Conservation (phyloP, 179 eudicot species). For the Monotropa hypopitys region DNA sequence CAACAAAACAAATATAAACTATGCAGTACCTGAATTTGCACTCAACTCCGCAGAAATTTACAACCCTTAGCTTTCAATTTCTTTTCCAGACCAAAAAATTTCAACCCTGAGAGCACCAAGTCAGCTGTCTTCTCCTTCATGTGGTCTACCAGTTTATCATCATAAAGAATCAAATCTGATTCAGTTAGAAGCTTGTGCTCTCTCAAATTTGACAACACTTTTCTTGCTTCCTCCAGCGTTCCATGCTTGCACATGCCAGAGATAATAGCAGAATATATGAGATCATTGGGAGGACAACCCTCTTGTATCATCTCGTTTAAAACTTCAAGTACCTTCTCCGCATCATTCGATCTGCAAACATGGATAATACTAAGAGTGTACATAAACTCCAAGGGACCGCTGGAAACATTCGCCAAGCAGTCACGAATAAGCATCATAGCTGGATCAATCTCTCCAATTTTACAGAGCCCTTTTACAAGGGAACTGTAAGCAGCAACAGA, state of each 20-base stretch:
- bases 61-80: slow-evolving; percentile 65
- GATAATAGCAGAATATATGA: slow-evolving; percentile 56
- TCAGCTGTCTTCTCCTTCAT: slow-evolving; percentile 72
- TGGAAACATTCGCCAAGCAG: slow-evolving; percentile 57
- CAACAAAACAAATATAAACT: not conserved
- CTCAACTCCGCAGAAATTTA: slow-evolving; percentile 31
- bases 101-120: slow-evolving; percentile 61
- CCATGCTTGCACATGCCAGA: slow-evolving; percentile 88
- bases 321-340: slow-evolving; percentile 51
- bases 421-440: slow-evolving; percentile 70
- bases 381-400: slow-evolving; percentile 76
- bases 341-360: slow-evolving; percentile 53
- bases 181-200: slow-evolving; percentile 50
- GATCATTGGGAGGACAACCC: slow-evolving; percentile 42
- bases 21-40: slow-evolving; percentile 13
- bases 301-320: slow-evolving; percentile 61
- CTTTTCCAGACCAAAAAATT: slow-evolving; percentile 74
- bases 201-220: slow-evolving; percentile 46
- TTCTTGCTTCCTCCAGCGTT: slow-evolving; percentile 70
- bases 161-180: slow-evolving; percentile 51
- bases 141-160: slow-evolving; percentile 77
- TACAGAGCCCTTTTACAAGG: slow-evolving; percentile 67
- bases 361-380: slow-evolving; percentile 55
- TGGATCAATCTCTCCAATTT: slow-evolving; percentile 61
- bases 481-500: slow-evolving; percentile 56